A percentile compares a stretch with the other conserved stretches of the same genome.
These are phyloP conservation scores for Cyberlindnera veronae DNA, from an alignment of 805 yeast genomes.

Conservation along the genomic window DNA sequence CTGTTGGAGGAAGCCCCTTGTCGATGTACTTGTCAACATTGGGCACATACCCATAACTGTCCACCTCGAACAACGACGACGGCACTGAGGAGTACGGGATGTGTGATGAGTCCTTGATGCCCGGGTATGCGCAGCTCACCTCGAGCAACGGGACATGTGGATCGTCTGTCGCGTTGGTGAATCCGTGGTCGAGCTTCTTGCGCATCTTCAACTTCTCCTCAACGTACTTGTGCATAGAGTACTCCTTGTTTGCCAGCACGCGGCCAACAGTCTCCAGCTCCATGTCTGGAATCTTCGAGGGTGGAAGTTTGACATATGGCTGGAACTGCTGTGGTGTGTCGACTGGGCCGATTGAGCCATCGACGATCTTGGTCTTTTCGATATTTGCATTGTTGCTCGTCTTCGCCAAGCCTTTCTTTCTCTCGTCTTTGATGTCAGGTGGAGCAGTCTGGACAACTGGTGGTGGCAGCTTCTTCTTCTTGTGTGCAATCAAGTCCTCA, in stretches of 20 bases:
- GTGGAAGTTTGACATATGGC: constrained; percentile 83
- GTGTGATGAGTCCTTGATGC: constrained; percentile 52
- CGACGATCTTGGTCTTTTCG: constrained; percentile 16
- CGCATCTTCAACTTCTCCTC: constrained; percentile 76
- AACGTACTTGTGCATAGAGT: constrained; percentile 78
- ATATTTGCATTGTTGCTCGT: constrained; percentile 15
- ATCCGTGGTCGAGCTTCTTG: constrained; percentile 59
- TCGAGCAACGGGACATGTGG: constrained; percentile 79
- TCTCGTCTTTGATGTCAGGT: constrained; percentile 11
- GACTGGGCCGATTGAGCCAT: constrained; percentile 15
- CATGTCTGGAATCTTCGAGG: constrained; percentile 90
- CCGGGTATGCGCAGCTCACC: constrained; percentile 50
- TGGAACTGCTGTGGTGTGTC: constrained; percentile 39
- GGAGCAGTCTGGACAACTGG: constrained; percentile 2
- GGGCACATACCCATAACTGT: constrained; percentile 49
- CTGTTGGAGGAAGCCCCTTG: constrained; percentile 24
- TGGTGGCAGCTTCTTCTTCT: constrained; percentile 49
- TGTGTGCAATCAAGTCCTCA: constrained; percentile 75
- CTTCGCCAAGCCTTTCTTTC: constrained; percentile 21
- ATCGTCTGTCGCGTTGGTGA: constrained; percentile 84
- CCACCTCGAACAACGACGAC: constrained; percentile 61
- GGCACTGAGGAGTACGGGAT: constrained; percentile 81
- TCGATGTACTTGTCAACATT: constrained; percentile 24
- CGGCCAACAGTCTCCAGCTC: constrained; percentile 80
- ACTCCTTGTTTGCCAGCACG: constrained; percentile 69